phyloP scores from a whole-genome alignment of 768 basidiomycete species.

The Tulasnella sp. region DNA sequence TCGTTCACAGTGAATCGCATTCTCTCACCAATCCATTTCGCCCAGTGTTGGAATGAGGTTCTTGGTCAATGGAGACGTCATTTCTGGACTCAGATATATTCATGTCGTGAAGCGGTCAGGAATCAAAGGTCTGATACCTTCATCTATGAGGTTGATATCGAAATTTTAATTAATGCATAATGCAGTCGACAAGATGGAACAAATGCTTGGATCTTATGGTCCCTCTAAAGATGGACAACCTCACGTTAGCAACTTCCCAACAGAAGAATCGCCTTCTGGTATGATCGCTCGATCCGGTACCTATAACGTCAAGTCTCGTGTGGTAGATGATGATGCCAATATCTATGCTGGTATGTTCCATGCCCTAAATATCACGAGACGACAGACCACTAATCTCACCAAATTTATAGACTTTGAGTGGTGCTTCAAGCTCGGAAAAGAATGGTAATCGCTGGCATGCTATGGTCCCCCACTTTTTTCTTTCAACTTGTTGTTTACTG shows the following conservation, averaged over 20 bases:
- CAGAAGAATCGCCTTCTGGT: constrained; percentile 57
- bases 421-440: constrained; percentile 84
- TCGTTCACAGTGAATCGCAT: not conserved
- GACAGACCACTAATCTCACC: not conserved
- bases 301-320: constrained; percentile 66
- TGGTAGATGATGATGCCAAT: constrained; percentile 75
- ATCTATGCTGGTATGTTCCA: constrained; percentile 56
- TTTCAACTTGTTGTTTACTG: too few relatives aligned
- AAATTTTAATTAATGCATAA: not conserved
- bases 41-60: constrained; percentile 65
- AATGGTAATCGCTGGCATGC: constrained; percentile 71
- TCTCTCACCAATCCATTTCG: constrained; percentile 7
- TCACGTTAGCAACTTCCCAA: constrained; percentile 63
- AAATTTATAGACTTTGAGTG: constrained; percentile 59
- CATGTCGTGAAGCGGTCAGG: constrained; percentile 78
- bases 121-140: constrained; percentile 42
- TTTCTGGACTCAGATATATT: constrained; percentile 73
- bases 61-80: constrained; percentile 82
- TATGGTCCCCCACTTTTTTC: too few relatives aligned
- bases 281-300: constrained; percentile 69
- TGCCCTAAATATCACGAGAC: not conserved
- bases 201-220: constrained; percentile 92
- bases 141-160: constrained; percentile 8
- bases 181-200: constrained; percentile 79
- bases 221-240: constrained; percentile 50